Conservation (phyloP, 163 green algal species). For the Chloromonas sp. region DNA sequence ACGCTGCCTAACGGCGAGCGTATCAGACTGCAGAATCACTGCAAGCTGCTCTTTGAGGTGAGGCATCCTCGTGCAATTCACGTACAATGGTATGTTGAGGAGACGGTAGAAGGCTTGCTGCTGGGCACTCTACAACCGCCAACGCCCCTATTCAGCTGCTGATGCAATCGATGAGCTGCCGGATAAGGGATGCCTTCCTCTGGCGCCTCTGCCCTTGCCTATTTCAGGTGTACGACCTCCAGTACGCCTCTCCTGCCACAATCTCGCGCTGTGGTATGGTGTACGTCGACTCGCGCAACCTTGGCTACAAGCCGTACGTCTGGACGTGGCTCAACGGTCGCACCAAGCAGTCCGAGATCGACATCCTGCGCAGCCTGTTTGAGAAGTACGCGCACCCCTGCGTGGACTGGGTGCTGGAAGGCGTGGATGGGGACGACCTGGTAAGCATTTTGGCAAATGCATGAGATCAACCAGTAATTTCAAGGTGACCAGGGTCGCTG, state of each 20-base stretch:
- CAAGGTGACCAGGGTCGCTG: no score
- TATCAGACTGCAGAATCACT: conserved; percentile 77
- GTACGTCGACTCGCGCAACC: conserved; percentile 78
- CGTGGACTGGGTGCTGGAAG: conserved; percentile 66
- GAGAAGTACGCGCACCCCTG: conserved; percentile 70
- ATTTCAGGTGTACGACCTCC: conserved; percentile 44
- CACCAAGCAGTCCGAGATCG: conserved; percentile 4
- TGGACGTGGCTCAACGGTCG: conserved; percentile 64
- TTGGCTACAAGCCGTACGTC: conserved; percentile 74
- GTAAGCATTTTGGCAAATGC: conserved; percentile 21
- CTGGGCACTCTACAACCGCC: no score
- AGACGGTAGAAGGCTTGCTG: no score
- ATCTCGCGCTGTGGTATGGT: conserved; percentile 84
- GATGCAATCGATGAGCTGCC: no score
- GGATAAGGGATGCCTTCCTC: no score
- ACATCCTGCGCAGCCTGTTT: conserved; percentile 51
- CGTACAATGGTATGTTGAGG: no score
- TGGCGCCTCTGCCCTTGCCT: no score
- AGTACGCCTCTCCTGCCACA: conserved; percentile 81
- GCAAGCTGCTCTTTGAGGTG: conserved; percentile 83
- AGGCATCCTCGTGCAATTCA: conserved; percentile 19
- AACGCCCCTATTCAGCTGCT: no score
- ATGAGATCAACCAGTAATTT: no score
- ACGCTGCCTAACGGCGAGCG: conserved; percentile 89
- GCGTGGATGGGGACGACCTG: conserved; percentile 69